These are phyloP conservation scores for Moniliophthora roreri DNA, from an alignment of 1,284 basidiomycete species.

Conservation along the genomic window DNA sequence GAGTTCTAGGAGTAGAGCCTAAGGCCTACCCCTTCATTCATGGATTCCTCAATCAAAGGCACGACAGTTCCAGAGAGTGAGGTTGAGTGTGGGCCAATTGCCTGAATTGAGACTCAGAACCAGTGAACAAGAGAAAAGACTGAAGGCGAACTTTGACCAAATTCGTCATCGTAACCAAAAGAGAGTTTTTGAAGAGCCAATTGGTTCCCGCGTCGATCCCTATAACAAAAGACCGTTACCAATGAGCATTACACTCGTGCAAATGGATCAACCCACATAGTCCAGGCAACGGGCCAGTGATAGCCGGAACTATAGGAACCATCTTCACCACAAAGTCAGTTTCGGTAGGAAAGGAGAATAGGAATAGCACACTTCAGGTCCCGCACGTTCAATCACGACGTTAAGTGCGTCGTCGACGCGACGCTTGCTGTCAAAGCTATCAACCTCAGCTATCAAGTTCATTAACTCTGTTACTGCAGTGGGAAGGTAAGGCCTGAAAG, in stretches of 20 bases:
- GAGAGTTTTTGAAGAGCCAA: conserved; percentile 76
- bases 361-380: conserved; percentile 46
- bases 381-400: conserved; percentile 71
- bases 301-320: conserved; percentile 33
- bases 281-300: conserved; percentile 69
- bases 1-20: conserved; percentile 1
- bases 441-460: conserved; percentile 70
- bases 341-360: neutral
- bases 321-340: conserved; percentile 9
- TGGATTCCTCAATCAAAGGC: conserved; percentile 74
- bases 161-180: conserved; percentile 73
- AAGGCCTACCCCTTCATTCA: conserved; percentile 56
- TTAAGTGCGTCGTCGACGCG: conserved; percentile 72
- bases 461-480: conserved; percentile 62
- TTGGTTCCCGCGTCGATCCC: conserved; percentile 72
- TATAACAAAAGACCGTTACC: conserved; percentile 27
- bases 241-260: neutral
- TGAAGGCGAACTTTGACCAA: conserved; percentile 59
- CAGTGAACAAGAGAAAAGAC: neutral
- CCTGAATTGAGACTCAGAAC: conserved; percentile 35
- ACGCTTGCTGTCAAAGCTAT: conserved; percentile 78
- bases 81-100: conserved; percentile 59
- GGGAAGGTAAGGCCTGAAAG: conserved; percentile 63
- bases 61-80: conserved; percentile 62
- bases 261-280: conserved; percentile 58